A percentile compares a stretch with the other conserved stretches of the same genome.
Evolutionary conservation across 2,329 filamentous ascomycete species (phyloP).

Genomic region (Huntiella abstrusa): DNA sequence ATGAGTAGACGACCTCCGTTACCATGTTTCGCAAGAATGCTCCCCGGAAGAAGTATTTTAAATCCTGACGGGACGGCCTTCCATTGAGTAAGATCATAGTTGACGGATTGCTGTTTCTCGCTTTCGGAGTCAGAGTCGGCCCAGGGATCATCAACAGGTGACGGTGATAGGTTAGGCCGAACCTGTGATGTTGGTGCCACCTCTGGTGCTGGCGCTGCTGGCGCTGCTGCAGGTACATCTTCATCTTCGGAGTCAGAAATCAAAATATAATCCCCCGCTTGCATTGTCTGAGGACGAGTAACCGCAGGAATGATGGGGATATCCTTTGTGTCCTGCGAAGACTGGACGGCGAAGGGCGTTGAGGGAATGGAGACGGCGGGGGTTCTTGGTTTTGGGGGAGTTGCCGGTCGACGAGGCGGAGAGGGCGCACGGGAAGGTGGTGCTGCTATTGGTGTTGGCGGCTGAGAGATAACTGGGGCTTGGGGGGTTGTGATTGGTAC

Average conservation of each 20-base stretch:
- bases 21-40: background rate
- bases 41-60: conserved; percentile 3
- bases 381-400: background rate
- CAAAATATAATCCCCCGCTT: conserved; percentile 13
- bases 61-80: conserved; percentile 3
- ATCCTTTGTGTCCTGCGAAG: background rate
- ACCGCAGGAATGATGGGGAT: background rate
- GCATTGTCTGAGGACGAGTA: background rate
- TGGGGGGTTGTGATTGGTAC: conserved; percentile 6
- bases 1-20: conserved; percentile 1
- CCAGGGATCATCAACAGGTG: conserved; percentile 11
- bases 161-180: too few relatives aligned
- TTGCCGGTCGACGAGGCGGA: too few relatives aligned
- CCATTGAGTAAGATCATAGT: conserved; percentile 6
- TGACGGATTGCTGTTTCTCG: conserved; percentile 12
- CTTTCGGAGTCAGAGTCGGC: conserved; percentile 18
- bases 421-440: background rate
- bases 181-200: too few relatives aligned
- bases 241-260: conserved; percentile 12
- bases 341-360: conserved; percentile 7
- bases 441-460: background rate
- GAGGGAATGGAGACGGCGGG: background rate
- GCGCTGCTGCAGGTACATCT: conserved; percentile 1
- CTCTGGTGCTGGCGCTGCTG: too few relatives aligned
- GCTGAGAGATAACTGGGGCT: conserved; percentile 4